Base-by-base conservation (phyloP, 2,329 filamentous ascomycete species). In the Ramularia endophylla region DNA sequence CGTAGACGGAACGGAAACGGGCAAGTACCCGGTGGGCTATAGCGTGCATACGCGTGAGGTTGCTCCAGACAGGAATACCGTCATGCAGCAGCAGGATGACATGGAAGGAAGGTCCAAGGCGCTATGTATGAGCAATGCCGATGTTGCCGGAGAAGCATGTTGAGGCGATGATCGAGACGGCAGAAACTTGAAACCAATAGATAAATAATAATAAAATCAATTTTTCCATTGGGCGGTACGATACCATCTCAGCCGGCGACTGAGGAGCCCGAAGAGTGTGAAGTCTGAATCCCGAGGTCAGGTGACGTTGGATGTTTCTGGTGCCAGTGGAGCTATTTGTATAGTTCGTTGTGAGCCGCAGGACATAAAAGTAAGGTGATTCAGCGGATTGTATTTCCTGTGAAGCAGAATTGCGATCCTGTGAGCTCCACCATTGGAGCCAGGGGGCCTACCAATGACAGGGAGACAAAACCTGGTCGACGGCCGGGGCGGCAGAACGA, bases 191-290 rank as follows among this genome's bases (percentile, higher is more conserved):
- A 25, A 25, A 25, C 22, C 22, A 25, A 25, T 25, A n/a, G 39
- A 37, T 16, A 41, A 40, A 36, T 50, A 40, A 44, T 40, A 27
- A 47, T 43, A 44, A 44, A 29, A 18, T 33, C 38, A 44, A 46
- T 50, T 48, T 44, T 50, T 40, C 45, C 47, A 52, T 52, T 52
- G 50, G 50, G 48, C 39, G 41, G 45, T 36, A 42, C 38, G 30
- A 37, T 22, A 36, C 34, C 40, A 51, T 43, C 11, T 25, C 22
- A 25, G 22, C 22, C 22, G 11, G 22, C 22, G 22, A n/a, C n/a
- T n/a, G 36, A 13, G 29, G 22, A 22, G 30, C 17, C 36, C 19
- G 17, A 30, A 15, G 38, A 43, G 39, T 42, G 40, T 40, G 36
- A 25, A 25, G 31, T 33, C 25, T 29, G 44, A 41, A 40, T 38